phyloP scores from a whole-genome alignment of 176 grass and related monocot species.

The Eleusine indica region DNA sequence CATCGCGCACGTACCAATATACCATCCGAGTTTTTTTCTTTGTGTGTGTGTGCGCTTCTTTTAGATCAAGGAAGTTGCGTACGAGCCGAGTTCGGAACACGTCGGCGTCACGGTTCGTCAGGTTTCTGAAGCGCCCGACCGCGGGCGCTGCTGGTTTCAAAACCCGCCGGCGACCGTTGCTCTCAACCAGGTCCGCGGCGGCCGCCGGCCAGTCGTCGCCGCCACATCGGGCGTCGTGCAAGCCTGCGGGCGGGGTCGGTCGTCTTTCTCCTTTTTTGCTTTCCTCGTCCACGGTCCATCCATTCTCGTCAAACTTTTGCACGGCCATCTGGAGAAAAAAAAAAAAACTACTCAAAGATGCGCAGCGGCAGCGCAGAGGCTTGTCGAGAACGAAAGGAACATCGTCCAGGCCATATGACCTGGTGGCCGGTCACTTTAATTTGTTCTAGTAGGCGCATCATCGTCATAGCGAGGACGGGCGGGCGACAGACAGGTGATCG shows the following conservation, averaged over 20 bases:
- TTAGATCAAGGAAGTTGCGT: too few relatives aligned
- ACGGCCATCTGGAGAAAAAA: not conserved
- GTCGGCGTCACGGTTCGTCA: not conserved
- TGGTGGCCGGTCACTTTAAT: not conserved
- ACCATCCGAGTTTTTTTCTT: too few relatives aligned
- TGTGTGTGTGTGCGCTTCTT: too few relatives aligned
- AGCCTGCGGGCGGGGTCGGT: too few relatives aligned
- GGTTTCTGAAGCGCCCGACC: too few relatives aligned
- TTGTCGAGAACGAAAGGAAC: not conserved
- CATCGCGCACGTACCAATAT: not conserved
- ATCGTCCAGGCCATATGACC: too few relatives aligned
- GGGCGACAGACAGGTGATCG: too few relatives aligned
- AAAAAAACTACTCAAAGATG: not conserved
- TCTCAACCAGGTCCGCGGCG: not conserved
- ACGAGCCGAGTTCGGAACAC: not conserved
- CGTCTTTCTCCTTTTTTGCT: too few relatives aligned
- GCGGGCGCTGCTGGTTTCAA: constrained; percentile 9
- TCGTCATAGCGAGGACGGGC: too few relatives aligned
- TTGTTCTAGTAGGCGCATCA: not conserved
- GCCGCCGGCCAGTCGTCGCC: not conserved
- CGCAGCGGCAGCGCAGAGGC: not conserved
- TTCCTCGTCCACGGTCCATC: not conserved
- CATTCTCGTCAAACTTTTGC: not conserved
- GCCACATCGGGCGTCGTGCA: not conserved
- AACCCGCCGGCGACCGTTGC: not conserved